Evolutionary conservation across 345 rosid species (phyloP), one percentile per base, ranked within the genome.

Genomic region (Rhodomyrtus tomentosa): DNA sequence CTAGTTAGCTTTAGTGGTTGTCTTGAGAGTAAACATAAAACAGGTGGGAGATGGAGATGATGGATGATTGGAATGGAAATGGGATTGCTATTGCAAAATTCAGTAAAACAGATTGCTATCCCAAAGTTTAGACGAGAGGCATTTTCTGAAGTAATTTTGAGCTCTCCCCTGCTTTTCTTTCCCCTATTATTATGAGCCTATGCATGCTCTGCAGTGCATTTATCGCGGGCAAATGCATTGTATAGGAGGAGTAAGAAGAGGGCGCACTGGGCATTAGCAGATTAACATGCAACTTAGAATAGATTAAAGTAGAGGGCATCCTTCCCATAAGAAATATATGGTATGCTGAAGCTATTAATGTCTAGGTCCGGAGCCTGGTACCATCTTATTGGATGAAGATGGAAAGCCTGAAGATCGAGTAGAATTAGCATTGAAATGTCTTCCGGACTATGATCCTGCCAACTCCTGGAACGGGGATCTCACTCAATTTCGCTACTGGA

Each of bases 351-450:
- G 84, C 38, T 85, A 24, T 68, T 87, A 56, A 83, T 85, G 29
- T 82, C 38, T 91, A 95, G 98, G 92, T 83, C 83, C 91, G 84
- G 98, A 95, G 89, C 87, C 73, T 82, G 90, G 87, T 29, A 91
- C 89, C 81, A 84, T 88, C 81, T 45, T 88, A 48, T 87, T 92
- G 55, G 93, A 90, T 82, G 98, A 93, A 87, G 91, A 93, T 85
- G 90, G 88, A 81, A 93, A 90, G 68, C 96, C 98, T 73, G 90
- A 91, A 87, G 93, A 91, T 7, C 90, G 94, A 82, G 90, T 93
- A 73, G 94, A 93, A 76, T 68, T 86, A 22, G 98, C 98, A 80
- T 86, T 93, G 85, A 91, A 87, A 86, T 95, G 94, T 90, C 96
- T 95, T 89, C 94, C 94, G 54, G 90, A 76, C 49, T 91, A 91